Evolutionary conservation across 1,284 basidiomycete genomes (phyloP), one percentile per base, ranked within the genome.

Genomic region (Athelia psychrophila): DNA sequence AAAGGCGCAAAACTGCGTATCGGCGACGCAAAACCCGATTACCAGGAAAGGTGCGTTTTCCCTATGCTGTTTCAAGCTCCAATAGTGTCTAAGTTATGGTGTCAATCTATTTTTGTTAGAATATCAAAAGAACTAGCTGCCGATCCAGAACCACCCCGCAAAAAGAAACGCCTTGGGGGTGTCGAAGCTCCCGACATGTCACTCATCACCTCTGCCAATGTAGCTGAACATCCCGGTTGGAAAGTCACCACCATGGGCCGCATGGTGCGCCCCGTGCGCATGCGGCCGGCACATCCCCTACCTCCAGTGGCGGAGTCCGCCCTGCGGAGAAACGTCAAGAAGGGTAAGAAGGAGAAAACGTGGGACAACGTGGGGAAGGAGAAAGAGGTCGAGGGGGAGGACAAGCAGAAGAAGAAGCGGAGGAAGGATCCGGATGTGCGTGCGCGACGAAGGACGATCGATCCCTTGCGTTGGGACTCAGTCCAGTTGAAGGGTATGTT

Each of bases 1-100:
- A 92, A 91, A 67, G 89, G 90, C 16, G 70, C 88, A n/a, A 89
- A 86, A 58, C 68, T 92, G 25, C 78, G 88, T n/a, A 77, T 92
- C 32, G 88, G 88, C 6, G 88, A 91, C 58, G 90, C 89, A 22
- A 87, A 81, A 57, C 83, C 81, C 1, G 84, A 91, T 64, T 92
- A 77, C 61, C 65, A 65, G 5, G 81, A 84, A 61, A 74, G 83
- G 87, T 86, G 44, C 18, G 68, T 51, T 10, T 27, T 18, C 27
- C 13, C 27, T 30, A 42, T 42, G 6, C 44, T 19, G 10, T 8
- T 9, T 46, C 6, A n/a, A 23, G 27, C 44, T 16, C 36, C 18
- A 22, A 19, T 18, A 23, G 5, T 56, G 16, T 49, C 48, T 51
- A 36, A 12, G 45, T 38, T n/a, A 18, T 44, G n/a, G 22, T 38